Evolutionary conservation across 2,329 filamentous ascomycete species (phyloP).

Genomic region (Ceratocystis papillata): DNA sequence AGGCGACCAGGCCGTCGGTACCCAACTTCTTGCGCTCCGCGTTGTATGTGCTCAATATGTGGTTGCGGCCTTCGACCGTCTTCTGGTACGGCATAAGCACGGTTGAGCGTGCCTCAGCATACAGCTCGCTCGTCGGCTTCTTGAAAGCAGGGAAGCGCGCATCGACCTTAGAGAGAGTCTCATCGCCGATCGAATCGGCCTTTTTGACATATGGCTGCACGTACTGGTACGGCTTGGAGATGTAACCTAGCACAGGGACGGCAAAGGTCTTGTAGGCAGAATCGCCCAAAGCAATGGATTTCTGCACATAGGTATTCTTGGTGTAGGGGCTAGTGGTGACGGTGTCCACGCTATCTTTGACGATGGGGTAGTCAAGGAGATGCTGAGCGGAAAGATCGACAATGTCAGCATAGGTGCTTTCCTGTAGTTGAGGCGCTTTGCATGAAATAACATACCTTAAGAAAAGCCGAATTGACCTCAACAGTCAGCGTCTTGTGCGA

Average conservation of each 20-base stretch:
- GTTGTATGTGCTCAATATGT: conserved; percentile 47
- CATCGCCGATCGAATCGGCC: conserved; percentile 66
- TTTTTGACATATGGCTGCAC: conserved; percentile 74
- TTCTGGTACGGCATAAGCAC: conserved; percentile 54
- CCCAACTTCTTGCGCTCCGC: conserved; percentile 53
- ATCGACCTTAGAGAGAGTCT: conserved; percentile 59
- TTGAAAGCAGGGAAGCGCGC: conserved; percentile 61
- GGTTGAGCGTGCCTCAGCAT: conserved; percentile 50
- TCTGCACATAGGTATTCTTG: conserved; percentile 70
- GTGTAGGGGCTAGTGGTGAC: conserved; percentile 51
- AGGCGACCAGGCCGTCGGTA: conserved; percentile 53
- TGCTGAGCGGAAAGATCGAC: conserved; percentile 45
- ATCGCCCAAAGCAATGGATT: conserved; percentile 64
- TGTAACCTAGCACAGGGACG: conserved; percentile 65
- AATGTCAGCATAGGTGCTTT: background rate
- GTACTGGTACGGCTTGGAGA: conserved; percentile 61
- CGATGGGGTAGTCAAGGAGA: conserved; percentile 69
- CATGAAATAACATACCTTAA: conserved; percentile 35
- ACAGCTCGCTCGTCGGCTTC: conserved; percentile 62
- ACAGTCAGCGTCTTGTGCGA: conserved; percentile 19
- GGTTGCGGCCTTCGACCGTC: conserved; percentile 50
- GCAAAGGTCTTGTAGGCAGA: conserved; percentile 66
- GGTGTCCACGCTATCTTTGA: conserved; percentile 57
- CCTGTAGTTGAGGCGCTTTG: too few relatives aligned
- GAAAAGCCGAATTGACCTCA: conserved; percentile 38